Percentiles rank a stretch among this genome's conserved stretches.
Conservation (phyloP, 73 alveolate species). For the Uronychia setigera region DNA sequence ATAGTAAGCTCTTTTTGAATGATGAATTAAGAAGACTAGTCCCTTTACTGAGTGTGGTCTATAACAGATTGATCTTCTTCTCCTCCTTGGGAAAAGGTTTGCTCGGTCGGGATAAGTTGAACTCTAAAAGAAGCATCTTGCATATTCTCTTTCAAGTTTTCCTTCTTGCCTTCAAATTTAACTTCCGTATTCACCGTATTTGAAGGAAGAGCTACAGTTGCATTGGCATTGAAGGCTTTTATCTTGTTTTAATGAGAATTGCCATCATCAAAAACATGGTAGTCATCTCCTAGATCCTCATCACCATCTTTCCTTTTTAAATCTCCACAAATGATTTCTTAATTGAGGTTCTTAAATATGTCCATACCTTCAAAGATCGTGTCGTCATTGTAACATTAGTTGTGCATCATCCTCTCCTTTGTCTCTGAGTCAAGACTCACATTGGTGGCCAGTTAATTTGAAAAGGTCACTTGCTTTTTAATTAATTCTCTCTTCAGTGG, state of each 20-base stretch:
- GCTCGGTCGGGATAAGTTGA: no score
- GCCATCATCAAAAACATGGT: neutral
- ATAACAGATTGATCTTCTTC: no score
- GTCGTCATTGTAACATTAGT: constrained; percentile 56
- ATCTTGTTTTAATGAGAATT: neutral
- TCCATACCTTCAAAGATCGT: constrained; percentile 52
- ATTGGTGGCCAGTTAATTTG: constrained; percentile 35
- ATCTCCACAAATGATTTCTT: no score
- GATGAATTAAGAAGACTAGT: no score
- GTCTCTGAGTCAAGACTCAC: constrained; percentile 31
- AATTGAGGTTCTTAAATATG: constrained; percentile 29
- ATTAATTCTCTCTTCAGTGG: neutral
- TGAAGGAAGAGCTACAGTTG: neutral
- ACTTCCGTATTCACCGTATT: no score
- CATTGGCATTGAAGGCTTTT: neutral
- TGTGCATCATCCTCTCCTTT: constrained; percentile 60
- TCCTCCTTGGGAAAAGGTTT: no score
- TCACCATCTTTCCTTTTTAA: neutral
- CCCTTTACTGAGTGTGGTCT: no score
- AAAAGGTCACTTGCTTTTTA: constrained; percentile 37
- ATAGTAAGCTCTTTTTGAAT: no score
- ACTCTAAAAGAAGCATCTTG: no score
- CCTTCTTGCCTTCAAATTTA: no score
- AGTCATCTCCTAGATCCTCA: neutral
- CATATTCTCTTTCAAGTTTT: no score